These are phyloP conservation scores for Kodamaea plutei DNA, from an alignment of 1,139 yeast species.

Conservation along the genomic window DNA sequence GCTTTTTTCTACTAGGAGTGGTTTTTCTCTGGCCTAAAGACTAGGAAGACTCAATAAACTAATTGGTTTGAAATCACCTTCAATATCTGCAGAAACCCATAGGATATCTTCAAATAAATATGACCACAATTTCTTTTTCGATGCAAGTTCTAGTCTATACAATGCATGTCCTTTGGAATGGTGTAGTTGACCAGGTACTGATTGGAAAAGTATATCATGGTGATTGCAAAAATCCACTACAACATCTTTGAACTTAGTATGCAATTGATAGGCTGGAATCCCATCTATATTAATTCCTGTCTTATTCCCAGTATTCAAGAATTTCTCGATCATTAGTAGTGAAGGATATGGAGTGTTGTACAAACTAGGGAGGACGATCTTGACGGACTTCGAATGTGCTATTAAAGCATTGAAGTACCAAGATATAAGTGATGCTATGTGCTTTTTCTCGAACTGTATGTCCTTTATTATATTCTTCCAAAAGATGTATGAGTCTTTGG, in stretches of 20 bases:
- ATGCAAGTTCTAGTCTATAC: constrained; percentile 13
- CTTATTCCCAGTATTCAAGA: constrained; percentile 1
- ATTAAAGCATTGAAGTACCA: constrained; percentile 26
- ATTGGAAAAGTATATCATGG: constrained; percentile 21
- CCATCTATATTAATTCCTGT: constrained; percentile 19
- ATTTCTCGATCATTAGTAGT: constrained; percentile 2
- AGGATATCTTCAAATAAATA: constrained; percentile 34
- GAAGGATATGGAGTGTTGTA: constrained; percentile 13
- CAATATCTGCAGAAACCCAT: constrained; percentile 18
- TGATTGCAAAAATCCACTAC: constrained; percentile 28
- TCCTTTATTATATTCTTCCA: constrained; percentile 6
- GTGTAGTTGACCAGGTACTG: constrained; percentile 16
- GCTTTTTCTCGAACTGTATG: neutral
- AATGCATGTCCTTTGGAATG: constrained; percentile 23
- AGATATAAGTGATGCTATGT: constrained; percentile 9
- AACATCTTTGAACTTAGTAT: constrained; percentile 38
- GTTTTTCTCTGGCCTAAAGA: no score
- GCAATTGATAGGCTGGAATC: constrained; percentile 27
- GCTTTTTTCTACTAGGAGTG: no score
- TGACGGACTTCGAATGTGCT: constrained; percentile 8
- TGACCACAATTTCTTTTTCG: constrained; percentile 14
- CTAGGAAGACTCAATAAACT: no score
- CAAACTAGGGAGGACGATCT: constrained; percentile 15
- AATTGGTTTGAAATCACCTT: constrained; percentile 20
- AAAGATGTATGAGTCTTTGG: constrained; percentile 5